Evolutionary conservation across 257 asterid genomes (phyloP).

Genomic region (Plantago ovata): DNA sequence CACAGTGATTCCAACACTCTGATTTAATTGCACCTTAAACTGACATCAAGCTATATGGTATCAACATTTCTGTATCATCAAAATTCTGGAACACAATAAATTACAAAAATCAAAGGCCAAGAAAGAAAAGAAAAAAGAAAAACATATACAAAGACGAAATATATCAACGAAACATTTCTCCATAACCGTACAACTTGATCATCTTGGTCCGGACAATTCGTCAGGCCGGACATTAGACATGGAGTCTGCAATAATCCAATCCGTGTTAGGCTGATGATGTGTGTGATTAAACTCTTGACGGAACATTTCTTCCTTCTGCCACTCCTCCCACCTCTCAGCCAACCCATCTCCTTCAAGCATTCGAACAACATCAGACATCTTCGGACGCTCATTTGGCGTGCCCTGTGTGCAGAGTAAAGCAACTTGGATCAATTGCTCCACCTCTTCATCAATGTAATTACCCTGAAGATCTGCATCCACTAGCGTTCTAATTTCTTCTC

Average conservation of each 20-base stretch:
- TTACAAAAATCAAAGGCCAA: slow-evolving; percentile 3
- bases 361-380: slow-evolving; percentile 47
- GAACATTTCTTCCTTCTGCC: slow-evolving; percentile 47
- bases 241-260: slow-evolving; percentile 37
- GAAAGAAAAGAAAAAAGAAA: background rate
- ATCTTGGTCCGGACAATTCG: slow-evolving; percentile 45
- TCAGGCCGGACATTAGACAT: slow-evolving; percentile 33
- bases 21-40: slow-evolving; percentile 17
- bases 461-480: slow-evolving; percentile 43
- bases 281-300: slow-evolving; percentile 32
- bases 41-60: slow-evolving; percentile 4
- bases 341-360: slow-evolving; percentile 56
- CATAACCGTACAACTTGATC: slow-evolving; percentile 8
- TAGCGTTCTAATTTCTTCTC: slow-evolving; percentile 36
- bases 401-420: slow-evolving; percentile 46
- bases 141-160: slow-evolving; percentile 14
- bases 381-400: slow-evolving; percentile 41
- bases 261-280: slow-evolving; percentile 36
- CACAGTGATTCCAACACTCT: slow-evolving; percentile 14
- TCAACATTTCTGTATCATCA: slow-evolving; percentile 19
- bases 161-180: slow-evolving; percentile 7
- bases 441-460: slow-evolving; percentile 34
- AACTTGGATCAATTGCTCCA: slow-evolving; percentile 45
- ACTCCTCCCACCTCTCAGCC: slow-evolving; percentile 50
- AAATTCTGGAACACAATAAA: slow-evolving; percentile 3